These are phyloP conservation scores for Epichloe sylvatica DNA, from an alignment of 2,329 filamentous ascomycete species.

Conservation along the genomic window DNA sequence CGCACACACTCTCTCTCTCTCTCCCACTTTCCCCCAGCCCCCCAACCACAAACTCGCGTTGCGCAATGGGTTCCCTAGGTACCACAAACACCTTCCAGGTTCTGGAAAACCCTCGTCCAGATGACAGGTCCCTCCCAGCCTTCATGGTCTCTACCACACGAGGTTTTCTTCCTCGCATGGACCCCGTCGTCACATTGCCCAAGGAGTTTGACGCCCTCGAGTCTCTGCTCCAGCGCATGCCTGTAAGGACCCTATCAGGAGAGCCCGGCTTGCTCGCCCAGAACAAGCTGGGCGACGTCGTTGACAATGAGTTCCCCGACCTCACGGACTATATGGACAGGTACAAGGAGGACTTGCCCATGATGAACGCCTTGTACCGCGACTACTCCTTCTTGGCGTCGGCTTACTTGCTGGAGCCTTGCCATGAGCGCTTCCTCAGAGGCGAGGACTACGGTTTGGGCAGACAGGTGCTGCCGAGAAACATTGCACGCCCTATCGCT, in stretches of 20 bases:
- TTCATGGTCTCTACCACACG: constrained; percentile 68
- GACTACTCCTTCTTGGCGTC: constrained; percentile 88
- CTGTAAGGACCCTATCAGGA: constrained; percentile 61
- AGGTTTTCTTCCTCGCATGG: constrained; percentile 58
- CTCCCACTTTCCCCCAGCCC: neutral
- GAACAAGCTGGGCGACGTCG: constrained; percentile 59
- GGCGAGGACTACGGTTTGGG: constrained; percentile 68
- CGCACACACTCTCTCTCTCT: neutral
- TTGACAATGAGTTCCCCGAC: constrained; percentile 62
- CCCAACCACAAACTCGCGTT: neutral
- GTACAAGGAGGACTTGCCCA: constrained; percentile 56
- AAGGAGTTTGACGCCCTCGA: constrained; percentile 59
- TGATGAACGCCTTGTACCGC: constrained; percentile 76
- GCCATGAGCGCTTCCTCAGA: constrained; percentile 59
- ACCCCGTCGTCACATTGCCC: constrained; percentile 52
- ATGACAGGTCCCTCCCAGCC: constrained; percentile 50
- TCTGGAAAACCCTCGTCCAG: constrained; percentile 46
- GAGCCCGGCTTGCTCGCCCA: constrained; percentile 63
- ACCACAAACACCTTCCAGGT: constrained; percentile 37
- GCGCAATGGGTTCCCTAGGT: constrained; percentile 29
- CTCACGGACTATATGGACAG: constrained; percentile 59
- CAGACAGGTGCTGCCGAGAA: constrained; percentile 55
- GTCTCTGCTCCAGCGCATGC: constrained; percentile 61
- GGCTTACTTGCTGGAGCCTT: constrained; percentile 82
- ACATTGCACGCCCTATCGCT: constrained; percentile 69